Base-by-base conservation (phyloP, 2,329 filamentous ascomycete species). In the Mariannaea sp. region DNA sequence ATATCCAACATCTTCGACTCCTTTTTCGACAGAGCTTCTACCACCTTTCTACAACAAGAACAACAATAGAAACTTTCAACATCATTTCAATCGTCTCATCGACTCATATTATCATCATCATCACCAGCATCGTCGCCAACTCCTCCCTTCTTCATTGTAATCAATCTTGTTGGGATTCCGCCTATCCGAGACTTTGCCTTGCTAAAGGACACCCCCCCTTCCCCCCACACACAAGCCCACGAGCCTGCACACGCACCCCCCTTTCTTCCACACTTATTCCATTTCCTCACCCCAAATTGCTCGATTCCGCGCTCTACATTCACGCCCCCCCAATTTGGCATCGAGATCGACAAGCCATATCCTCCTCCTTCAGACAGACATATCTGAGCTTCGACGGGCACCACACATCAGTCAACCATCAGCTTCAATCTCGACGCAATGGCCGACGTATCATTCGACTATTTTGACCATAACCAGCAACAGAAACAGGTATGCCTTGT, bases 391-490 rank as follows among this genome's bases (percentile, higher is more conserved):
- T 49, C 56, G 43, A 48, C 46, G 43, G 53, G 41, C 56, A 57
- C 55, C 53, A 46, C 54, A 49, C 54, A 55, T 57, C 49, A 62
- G 47, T 59, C 61, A 59, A 62, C 19, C 50, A 50, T 56, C 57
- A 53, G 57, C 51, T 32, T 54, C 40, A 35, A 45, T 36, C 22
- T 51, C 26, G 41, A 65, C 51, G 45, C 52, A 58, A 65, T 65
- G 63, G 59, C 63, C 50, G 61, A 65, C 35, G 50, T 65, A 65
- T 61, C 63, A 50, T 65, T 65, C 59, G 63, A 65, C 49, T 65
- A 65, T 53, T 65, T 63, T 65, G 63, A 64, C 33, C 57, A 64
- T 32, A 42, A 62, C 49, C 63, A 65, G 57, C 55, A 58, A 19
- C 43, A 40, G 52, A 65, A 65, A 64, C 63, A 65, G 59, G 63